Base-by-base conservation (phyloP, 306 rosid genomes). In the Prinsepia uniflora region DNA sequence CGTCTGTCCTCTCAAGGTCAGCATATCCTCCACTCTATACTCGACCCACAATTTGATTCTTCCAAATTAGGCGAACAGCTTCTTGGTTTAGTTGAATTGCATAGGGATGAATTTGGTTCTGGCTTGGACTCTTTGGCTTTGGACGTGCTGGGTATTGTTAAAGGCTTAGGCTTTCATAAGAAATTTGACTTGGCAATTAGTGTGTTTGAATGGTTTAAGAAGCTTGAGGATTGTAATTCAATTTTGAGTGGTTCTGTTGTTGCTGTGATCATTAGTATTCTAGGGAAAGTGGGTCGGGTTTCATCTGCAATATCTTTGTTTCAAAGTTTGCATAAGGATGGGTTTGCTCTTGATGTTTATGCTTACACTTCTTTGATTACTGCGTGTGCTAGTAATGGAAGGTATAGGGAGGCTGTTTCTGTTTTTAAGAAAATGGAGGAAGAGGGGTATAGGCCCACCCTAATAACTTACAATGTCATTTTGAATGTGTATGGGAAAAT, bases 401-500 rank as follows among this genome's bases (percentile, higher is more conserved):
- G 88, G 77, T 94, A 78, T 44, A 83, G 81, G 76, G 98, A 90
- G 15, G 96, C 98, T 24, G 81, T 89, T 53, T 56, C 41, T 49
- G 84, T 88, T 34, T 94, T 88, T 66, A 76, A 86, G 45, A 90
- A 84, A 75, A 87, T 94, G 90, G 88, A 83, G 53, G 81, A 80
- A 63, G 96, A 87, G 61, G 98, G 96, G 1, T 86, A 87, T 50
- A 66, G 55, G 10, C 97, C 97, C 53, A 86, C 92, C 65, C 82
- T 90, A 62, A 81, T 90, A 18, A 90, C 97, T 63, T 94, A 86
- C 62, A 90, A 94, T 75, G 87, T 89, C 66, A 73, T 90, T 39
- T 75, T 94, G 80, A 86, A 87, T 78, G 96, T 90, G 49, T 93
- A 85, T 78, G 98, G 97, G 30, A 94, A 90, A 79, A 87, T 90